Evolutionary conservation across 257 asterid species (phyloP).

Genomic region (Solanum piurae): DNA sequence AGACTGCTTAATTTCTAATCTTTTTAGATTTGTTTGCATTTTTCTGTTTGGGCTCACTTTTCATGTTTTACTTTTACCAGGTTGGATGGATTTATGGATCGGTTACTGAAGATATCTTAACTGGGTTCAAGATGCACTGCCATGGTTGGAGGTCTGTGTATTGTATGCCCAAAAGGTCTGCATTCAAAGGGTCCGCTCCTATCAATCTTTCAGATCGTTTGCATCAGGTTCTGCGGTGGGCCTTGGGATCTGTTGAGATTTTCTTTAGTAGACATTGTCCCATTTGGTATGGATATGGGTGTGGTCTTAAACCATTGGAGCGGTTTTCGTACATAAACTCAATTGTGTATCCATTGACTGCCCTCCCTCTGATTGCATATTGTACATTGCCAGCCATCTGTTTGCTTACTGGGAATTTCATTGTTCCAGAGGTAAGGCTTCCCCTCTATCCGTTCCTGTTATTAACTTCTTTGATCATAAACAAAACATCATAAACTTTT

Average conservation of each 20-base stretch:
- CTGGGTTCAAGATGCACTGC: conserved; percentile 30
- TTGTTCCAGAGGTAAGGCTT: conserved; percentile 23
- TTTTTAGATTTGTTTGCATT: not conserved
- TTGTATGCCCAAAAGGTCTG: conserved; percentile 25
- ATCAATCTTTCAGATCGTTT: conserved; percentile 29
- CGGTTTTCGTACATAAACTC: conserved; percentile 24
- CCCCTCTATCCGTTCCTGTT: not conserved
- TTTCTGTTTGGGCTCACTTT: not conserved
- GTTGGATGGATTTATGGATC: conserved; percentile 33
- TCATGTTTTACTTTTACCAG: not conserved
- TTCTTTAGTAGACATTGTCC: conserved; percentile 28
- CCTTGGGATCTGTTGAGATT: conserved; percentile 29
- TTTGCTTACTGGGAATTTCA: conserved; percentile 25
- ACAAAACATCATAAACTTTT: not conserved
- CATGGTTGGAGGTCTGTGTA: conserved; percentile 30
- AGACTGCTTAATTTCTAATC: not conserved
- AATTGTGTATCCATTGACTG: conserved; percentile 24
- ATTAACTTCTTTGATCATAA: not conserved
- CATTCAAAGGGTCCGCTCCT: conserved; percentile 32
- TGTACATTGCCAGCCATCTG: conserved; percentile 34
- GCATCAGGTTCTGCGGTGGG: conserved; percentile 34
- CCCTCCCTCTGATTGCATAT: conserved; percentile 22
- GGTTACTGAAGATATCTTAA: conserved; percentile 29
- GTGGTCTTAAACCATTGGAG: conserved; percentile 24
- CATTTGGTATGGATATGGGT: conserved; percentile 29